Evolutionary conservation across 2,329 filamentous ascomycete species (phyloP), one percentile per base, ranked within the genome.

Genomic region (Pleoardoris graminearum): DNA sequence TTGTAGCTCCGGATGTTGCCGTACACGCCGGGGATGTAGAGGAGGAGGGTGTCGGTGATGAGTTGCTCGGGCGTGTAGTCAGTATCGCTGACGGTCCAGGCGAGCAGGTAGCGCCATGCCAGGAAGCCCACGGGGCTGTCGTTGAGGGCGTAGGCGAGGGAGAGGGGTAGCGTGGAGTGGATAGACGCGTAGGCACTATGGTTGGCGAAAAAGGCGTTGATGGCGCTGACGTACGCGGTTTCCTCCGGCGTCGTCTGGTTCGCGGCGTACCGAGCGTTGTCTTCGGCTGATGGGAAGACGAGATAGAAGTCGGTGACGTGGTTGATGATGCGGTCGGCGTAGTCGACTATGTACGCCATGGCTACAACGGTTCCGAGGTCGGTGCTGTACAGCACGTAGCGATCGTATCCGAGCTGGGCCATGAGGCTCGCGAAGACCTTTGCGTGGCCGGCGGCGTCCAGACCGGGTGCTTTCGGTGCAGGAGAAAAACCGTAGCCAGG

Each of bases 401-500:
- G 69, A 7, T 71, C 53, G 60, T 88, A 87, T 1, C 76, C 79
- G 7, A 88, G 72, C 16, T 81, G 76, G 38, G 72, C 69, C 85
- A 88, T 88, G 48, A 88, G 65, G 0, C 62, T 68, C 61, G 86
- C 75, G 44, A 86, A 75, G 22, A 85, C 67, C 4, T 76, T 73
- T 1, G 81, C 83, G 1, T 82, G 80, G 8, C 77, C 71, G 3
- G 75, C 63, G 50, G 82, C 71, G 27, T 77, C 75, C 58, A 77
- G 70, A 27, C 71, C 70, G 48, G 77, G 77, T 1, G 27, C 37
- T 43, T 43, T 49, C 25, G 39, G 38, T 22, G 54, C 47, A 16
- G 48, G 48, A n/a, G 43, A 53, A 41, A 87, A 88, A 30, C 84
- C 85, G 25, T 85, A 71, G 0, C 85, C 85, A 0, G 85, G 85